phyloP scores from a whole-genome alignment of 2,329 filamentous ascomycete genomes.

The Cytospora piceae region DNA sequence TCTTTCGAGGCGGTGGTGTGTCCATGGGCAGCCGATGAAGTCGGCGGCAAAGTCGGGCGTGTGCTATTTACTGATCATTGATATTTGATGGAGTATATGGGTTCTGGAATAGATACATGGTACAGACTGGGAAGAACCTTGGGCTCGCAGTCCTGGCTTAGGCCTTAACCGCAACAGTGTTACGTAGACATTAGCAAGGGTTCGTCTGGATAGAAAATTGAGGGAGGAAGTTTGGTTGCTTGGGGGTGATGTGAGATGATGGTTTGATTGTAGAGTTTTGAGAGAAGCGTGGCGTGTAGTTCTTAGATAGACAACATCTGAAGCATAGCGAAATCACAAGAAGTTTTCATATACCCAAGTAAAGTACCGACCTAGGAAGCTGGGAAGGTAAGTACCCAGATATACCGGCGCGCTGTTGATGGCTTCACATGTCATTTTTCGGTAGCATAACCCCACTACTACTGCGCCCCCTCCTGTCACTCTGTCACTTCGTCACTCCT shows the following conservation, averaged over 20 bases:
- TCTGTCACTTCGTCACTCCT: not conserved
- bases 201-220: constrained; percentile 9
- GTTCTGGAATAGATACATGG: not conserved
- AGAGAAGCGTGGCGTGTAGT: constrained; percentile 7
- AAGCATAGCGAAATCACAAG: too few species aligned
- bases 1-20: constrained; percentile 50
- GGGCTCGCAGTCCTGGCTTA: not conserved
- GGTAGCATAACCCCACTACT: not conserved
- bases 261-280: constrained; percentile 1
- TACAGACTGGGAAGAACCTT: constrained; percentile 7
- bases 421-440: not conserved
- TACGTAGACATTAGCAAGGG: not conserved
- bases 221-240: constrained; percentile 1
- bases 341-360: too few species aligned
- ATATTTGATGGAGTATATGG: not conserved
- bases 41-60: not conserved
- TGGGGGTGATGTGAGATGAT: not conserved
- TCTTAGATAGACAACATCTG: too few species aligned
- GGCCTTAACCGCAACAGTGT: too few species aligned
- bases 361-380: too few species aligned
- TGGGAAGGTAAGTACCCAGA: not conserved
- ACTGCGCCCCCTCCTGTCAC: not conserved
- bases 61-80: not conserved
- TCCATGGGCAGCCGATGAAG: constrained; percentile 41
- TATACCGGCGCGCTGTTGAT: not conserved